These are phyloP conservation scores for Nannochloropsis oceanica DNA, from an alignment of 108 stramenopile species.

Conservation along the genomic window DNA sequence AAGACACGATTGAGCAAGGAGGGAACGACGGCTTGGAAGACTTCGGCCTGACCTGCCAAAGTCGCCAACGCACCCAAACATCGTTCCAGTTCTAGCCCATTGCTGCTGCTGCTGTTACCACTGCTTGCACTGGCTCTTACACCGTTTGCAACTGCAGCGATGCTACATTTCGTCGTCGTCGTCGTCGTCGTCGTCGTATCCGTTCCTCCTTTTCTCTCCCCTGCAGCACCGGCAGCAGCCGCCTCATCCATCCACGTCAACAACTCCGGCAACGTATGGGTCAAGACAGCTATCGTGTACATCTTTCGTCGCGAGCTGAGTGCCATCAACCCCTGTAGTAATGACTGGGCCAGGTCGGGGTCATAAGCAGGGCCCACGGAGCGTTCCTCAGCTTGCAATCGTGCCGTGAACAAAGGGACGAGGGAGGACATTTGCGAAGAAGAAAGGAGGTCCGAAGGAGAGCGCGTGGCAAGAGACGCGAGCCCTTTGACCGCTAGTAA, in stretches of 20 bases:
- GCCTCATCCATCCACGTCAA: background rate
- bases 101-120: background rate
- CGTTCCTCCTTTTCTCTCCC: background rate
- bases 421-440: background rate
- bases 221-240: background rate
- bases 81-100: background rate
- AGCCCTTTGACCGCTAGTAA: background rate
- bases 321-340: background rate
- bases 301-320: background rate
- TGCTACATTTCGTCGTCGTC: too few species aligned
- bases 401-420: background rate
- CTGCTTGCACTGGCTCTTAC: too few species aligned
- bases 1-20: background rate
- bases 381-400: background rate
- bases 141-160: too few species aligned
- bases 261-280: background rate
- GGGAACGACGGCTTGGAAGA: background rate
- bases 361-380: background rate
- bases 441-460: background rate
- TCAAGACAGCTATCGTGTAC: background rate
- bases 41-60: background rate
- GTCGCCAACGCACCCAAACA: background rate
- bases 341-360: background rate
- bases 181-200: background rate
- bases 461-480: background rate